Base-by-base conservation (phyloP, 805 yeast species). In the Saccharomycopsis sp. region DNA sequence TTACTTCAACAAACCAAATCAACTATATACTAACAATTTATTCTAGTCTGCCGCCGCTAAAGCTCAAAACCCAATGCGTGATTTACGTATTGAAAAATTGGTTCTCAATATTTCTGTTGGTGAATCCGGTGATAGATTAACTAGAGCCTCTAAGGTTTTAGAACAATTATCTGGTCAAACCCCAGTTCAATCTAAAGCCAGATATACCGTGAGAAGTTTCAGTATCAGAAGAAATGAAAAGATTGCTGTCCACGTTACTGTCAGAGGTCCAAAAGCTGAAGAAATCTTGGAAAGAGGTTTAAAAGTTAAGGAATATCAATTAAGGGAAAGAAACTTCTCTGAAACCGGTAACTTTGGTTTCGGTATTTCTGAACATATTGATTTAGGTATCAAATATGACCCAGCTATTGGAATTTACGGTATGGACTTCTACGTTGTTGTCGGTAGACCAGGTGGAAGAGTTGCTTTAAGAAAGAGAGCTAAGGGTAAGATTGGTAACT, bases 111-210 rank as follows among this genome's bases (percentile, higher is more conserved):
- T 92, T 75, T 88, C 95, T 73, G 98, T 92, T 71, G 98, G 98
- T 77, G 98, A 92, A 76, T 88, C 96, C 72, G 98, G 98, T 79
- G 98, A 92, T 74, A 84, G 97, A 82, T 86, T 92, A 71, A 92
- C 98, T 77, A 89, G 98, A 84, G 98, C 98, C 61, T 92, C 98
- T 67, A 92, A 92, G 80, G 98, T 92, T 63, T 79, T 92, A 67
- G 98, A 92, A 77, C 98, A 92, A 78, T 83, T 92, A 63, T 89
- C 97, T 59, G 98, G 98, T 88, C 98, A 92, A 77, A 92, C 98
- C 63, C 98, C 98, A 69, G 98, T 92, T 61, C 96, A 85, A 72
- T 88, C 97, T 61, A 92, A 92, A 82, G 98, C 98, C 62, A 85
- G 98, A 78, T 92, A 92, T 86, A 92, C 98, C 56, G 96, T 92